phyloP scores from a whole-genome alignment of 352 stramenopile genomes.

The Globisporangium heterothallicum region DNA sequence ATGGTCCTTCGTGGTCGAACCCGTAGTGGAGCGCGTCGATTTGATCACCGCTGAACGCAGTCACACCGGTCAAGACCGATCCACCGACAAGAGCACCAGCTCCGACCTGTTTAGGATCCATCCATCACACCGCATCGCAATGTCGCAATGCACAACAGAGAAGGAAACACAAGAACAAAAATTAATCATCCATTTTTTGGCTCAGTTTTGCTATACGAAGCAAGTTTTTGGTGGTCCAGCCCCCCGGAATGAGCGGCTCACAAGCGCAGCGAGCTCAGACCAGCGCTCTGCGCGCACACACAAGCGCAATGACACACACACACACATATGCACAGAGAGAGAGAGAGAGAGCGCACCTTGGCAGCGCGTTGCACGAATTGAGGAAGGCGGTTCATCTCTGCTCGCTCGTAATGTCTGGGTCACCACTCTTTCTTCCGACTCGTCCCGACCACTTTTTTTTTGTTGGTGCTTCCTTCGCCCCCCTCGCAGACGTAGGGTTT shows the following conservation, averaged over 20 bases:
- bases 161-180: constrained; percentile 13
- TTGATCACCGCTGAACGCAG: constrained; percentile 80
- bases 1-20: constrained; percentile 81
- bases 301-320: background rate
- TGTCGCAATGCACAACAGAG: constrained; percentile 10
- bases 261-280: background rate
- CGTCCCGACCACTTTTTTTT: constrained; percentile 17
- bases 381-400: constrained; percentile 71
- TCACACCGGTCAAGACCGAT: constrained; percentile 76
- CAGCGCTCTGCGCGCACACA: background rate
- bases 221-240: constrained; percentile 79
- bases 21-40: constrained; percentile 86
- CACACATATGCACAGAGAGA: background rate
- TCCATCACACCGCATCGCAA: background rate
- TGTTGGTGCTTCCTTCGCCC: constrained; percentile 28
- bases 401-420: constrained; percentile 3
- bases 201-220: constrained; percentile 5
- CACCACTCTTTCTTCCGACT: constrained; percentile 44
- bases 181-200: constrained; percentile 9
- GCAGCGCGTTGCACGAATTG: constrained; percentile 67
- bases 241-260: constrained; percentile 7
- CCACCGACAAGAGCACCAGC: constrained; percentile 61
- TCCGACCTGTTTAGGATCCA: constrained; percentile 42
- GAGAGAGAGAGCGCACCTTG: constrained; percentile 34
- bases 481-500: too few relatives aligned